These are phyloP conservation scores for Citrus mangshanensis DNA, from an alignment of 345 rosid genomes.

Conservation along the genomic window DNA sequence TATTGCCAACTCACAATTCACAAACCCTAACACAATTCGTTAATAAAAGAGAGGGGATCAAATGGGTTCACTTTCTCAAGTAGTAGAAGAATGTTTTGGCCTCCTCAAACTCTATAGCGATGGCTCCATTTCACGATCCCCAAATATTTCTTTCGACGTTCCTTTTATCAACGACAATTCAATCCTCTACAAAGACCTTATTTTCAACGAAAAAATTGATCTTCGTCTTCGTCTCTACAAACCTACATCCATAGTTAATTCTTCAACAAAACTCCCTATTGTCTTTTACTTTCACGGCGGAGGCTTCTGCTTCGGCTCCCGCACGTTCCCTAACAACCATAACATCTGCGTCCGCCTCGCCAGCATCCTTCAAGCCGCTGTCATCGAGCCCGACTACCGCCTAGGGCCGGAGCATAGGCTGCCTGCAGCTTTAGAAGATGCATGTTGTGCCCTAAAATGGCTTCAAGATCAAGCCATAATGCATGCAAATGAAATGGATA, in stretches of 20 bases:
- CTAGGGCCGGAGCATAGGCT: constrained; percentile 47
- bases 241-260: neutral
- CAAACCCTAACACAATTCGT: too few species aligned
- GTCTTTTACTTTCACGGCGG: constrained; percentile 36
- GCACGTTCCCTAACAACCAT: constrained; percentile 37
- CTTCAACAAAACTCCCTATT: constrained; percentile 15
- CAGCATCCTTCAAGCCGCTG: constrained; percentile 29
- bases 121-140: constrained; percentile 18
- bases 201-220: constrained; percentile 1
- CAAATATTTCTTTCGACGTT: neutral
- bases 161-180: neutral
- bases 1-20: too few species aligned
- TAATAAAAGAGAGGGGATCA: too few species aligned
- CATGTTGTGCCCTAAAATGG: constrained; percentile 25
- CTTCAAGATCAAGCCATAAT: constrained; percentile 20
- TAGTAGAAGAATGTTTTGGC: constrained; percentile 33
- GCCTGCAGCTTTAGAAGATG: constrained; percentile 47
- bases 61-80: constrained; percentile 27
- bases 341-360: constrained; percentile 36
- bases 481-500: neutral
- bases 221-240: constrained; percentile 23
- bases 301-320: constrained; percentile 47
- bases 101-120: constrained; percentile 30
- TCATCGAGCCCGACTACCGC: constrained; percentile 41
- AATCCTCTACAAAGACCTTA: constrained; percentile 7